Conservation (phyloP, 148 eudicot genomes). For the Silene latifolia region DNA sequence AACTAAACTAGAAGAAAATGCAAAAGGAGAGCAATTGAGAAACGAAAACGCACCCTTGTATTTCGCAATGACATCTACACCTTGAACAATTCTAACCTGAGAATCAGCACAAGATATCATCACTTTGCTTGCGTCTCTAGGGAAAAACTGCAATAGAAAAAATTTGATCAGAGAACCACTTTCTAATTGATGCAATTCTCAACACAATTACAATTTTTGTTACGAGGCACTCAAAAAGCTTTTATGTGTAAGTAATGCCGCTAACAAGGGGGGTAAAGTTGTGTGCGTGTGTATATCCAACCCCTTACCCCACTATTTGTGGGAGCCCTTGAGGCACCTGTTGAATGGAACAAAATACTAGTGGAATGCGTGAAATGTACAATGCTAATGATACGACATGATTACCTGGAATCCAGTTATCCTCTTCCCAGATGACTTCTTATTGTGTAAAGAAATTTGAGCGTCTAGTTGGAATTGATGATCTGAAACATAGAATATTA, state of each 20-base stretch:
- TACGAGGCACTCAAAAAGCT: too few species aligned
- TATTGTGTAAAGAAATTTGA: conserved; percentile 49
- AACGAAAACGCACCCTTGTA: conserved; percentile 53
- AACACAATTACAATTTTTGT: too few species aligned
- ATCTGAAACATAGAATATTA: conserved; percentile 42
- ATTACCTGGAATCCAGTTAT: conserved; percentile 87
- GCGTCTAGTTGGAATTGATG: conserved; percentile 60
- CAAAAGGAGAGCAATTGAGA: not conserved
- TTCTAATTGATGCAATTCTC: too few species aligned
- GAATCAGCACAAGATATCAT: conserved; percentile 92
- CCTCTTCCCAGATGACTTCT: conserved; percentile 70
- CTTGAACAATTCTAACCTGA: conserved; percentile 69
- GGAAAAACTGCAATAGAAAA: conserved; percentile 57
- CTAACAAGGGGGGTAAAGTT: too few species aligned
- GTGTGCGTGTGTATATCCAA: too few species aligned
- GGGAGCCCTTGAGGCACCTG: too few species aligned
- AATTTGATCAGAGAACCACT: not conserved
- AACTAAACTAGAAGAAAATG: not conserved
- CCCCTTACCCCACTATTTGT: too few species aligned
- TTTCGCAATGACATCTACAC: conserved; percentile 62
- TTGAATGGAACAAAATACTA: too few species aligned
- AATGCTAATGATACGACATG: not conserved
- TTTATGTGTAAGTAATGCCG: too few species aligned
- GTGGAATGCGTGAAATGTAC: not conserved
- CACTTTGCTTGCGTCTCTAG: conserved; percentile 70